Evolutionary conservation across 805 yeast genomes (phyloP).

Genomic region (Hagleromyces aurorensis): DNA sequence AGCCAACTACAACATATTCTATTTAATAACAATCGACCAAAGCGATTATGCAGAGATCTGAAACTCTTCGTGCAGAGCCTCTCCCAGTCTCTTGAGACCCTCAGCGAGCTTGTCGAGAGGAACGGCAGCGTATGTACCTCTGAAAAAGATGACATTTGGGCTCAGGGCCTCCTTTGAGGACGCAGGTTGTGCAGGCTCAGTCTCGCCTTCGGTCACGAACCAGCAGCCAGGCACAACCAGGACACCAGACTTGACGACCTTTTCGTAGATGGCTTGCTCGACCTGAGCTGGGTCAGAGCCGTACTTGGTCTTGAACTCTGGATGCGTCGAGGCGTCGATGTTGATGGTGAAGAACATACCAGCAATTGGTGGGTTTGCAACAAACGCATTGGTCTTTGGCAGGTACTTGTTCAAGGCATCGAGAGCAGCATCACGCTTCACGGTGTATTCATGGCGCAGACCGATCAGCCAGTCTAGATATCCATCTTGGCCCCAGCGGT

Average conservation of each 20-base stretch:
- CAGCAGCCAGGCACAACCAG: constrained; percentile 79
- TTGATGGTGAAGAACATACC: constrained; percentile 80
- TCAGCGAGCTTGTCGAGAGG: constrained; percentile 51
- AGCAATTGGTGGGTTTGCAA: constrained; percentile 58
- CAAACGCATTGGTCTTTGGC: constrained; percentile 25
- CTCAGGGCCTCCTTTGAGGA: constrained; percentile 36
- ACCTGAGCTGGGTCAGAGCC: constrained; percentile 54
- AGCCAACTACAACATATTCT: neutral
- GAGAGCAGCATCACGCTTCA: constrained; percentile 79
- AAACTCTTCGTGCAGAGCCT: constrained; percentile 52
- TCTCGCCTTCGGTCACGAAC: constrained; percentile 55
- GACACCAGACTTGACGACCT: constrained; percentile 50
- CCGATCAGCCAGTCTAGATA: constrained; percentile 86
- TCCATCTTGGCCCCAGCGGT: constrained; percentile 86
- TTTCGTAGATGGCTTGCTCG: constrained; percentile 56
- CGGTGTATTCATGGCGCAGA: constrained; percentile 74
- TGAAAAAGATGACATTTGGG: constrained; percentile 53
- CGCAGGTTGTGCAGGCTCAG: constrained; percentile 49
- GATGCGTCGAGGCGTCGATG: constrained; percentile 74
- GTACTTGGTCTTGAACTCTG: constrained; percentile 53
- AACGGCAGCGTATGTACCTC: constrained; percentile 87
- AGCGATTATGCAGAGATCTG: constrained; percentile 10
- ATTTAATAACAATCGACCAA: no score
- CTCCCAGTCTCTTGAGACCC: constrained; percentile 64
- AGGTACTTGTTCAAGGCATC: constrained; percentile 59